phyloP scores from a whole-genome alignment of 2,329 filamentous ascomycete genomes.

The Thelonectria discophora region DNA sequence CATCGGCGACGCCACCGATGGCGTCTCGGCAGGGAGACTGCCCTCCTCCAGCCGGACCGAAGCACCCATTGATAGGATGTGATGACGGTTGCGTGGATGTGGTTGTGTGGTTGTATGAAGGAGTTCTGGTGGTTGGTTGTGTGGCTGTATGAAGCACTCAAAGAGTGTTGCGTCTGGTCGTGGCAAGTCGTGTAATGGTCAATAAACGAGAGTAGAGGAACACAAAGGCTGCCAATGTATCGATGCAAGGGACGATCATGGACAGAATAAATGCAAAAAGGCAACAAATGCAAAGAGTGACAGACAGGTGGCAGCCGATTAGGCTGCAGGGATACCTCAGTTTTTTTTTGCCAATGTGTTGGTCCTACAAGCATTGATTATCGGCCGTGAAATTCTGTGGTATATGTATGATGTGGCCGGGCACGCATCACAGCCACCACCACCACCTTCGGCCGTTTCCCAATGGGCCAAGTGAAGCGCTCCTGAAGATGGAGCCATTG shows the following conservation, averaged over 20 bases:
- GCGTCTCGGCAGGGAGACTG: background rate
- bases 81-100: too few relatives aligned
- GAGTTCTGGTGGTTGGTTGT: too few relatives aligned
- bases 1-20: background rate
- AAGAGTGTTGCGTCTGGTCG: too few relatives aligned
- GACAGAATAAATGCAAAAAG: background rate
- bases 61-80: conserved; percentile 3
- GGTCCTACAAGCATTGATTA: conserved; percentile 1
- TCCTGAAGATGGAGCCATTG: background rate
- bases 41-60: conserved; percentile 6
- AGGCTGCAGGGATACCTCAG: background rate
- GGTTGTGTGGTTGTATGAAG: too few relatives aligned
- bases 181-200: too few relatives aligned
- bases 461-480: background rate
- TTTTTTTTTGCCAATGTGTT: background rate
- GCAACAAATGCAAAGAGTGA: conserved; percentile 1
- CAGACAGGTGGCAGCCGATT: background rate
- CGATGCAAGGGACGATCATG: background rate
- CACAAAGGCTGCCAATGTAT: too few relatives aligned
- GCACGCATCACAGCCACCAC: background rate
- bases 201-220: too few relatives aligned
- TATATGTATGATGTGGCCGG: conserved; percentile 10
- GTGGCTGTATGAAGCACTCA: too few relatives aligned
- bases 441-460: background rate
- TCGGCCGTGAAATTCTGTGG: background rate